phyloP scores from a whole-genome alignment of 176 grass and related monocot species.

The Zea luxurians region DNA sequence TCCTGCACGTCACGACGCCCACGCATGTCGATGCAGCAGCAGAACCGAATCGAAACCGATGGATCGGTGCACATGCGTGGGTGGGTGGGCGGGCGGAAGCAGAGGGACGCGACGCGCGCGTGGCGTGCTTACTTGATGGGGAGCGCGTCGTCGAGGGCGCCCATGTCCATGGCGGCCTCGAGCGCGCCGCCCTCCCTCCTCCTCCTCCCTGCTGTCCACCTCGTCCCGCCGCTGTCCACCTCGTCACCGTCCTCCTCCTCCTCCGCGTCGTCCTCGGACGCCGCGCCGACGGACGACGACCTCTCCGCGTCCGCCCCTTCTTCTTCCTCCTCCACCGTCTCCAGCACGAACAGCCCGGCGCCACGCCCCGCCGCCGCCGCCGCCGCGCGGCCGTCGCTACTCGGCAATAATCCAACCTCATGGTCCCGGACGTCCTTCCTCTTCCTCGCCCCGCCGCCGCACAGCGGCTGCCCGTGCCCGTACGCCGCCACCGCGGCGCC shows the following conservation, averaged over 20 bases:
- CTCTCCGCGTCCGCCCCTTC: background rate
- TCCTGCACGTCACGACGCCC: conserved; percentile 36
- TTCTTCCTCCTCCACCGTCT: conserved; percentile 36
- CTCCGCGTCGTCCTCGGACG: conserved; percentile 25
- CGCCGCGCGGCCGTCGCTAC: too few species aligned
- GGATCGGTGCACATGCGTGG: background rate
- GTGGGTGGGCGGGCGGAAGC: too few species aligned
- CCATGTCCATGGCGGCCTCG: conserved; percentile 49
- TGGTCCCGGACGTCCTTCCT: conserved; percentile 48
- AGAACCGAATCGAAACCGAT: background rate
- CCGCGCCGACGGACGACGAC: conserved; percentile 44
- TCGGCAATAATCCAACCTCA: background rate
- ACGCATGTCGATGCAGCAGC: too few species aligned
- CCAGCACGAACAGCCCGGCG: conserved; percentile 45
- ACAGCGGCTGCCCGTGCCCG: conserved; percentile 9
- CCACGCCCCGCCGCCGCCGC: background rate
- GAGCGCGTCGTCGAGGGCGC: conserved; percentile 70
- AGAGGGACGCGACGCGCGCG: too few species aligned
- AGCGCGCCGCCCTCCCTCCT: conserved; percentile 24
- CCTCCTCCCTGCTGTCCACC: background rate
- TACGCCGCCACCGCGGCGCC: background rate
- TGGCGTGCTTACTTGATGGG: conserved; percentile 53
- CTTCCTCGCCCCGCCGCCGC: conserved; percentile 48
- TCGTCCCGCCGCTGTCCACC: conserved; percentile 30
- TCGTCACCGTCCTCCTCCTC: conserved; percentile 35